phyloP scores from a whole-genome alignment of 176 grass and related monocot genomes.

The Bonia amplexicaulis region DNA sequence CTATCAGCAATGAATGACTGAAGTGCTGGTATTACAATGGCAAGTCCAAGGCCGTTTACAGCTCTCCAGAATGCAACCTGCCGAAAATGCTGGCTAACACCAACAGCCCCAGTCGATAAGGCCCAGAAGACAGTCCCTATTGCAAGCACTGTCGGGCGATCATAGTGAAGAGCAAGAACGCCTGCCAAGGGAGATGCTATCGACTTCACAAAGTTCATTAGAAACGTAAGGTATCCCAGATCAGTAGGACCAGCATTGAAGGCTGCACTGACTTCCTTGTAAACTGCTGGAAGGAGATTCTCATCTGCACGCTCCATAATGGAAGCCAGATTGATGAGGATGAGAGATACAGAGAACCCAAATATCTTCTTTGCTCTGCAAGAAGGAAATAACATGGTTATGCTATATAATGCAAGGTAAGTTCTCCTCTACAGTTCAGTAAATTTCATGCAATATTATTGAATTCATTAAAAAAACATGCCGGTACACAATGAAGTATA shows the following conservation, averaged over 20 bases:
- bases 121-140: conserved; percentile 83
- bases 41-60: conserved; percentile 84
- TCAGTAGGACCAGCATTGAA: conserved; percentile 87
- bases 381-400: conserved; percentile 26
- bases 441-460: too few relatives aligned
- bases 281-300: conserved; percentile 89
- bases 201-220: conserved; percentile 88
- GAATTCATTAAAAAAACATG: too few relatives aligned
- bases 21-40: conserved; percentile 89
- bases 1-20: conserved; percentile 97
- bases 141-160: conserved; percentile 71
- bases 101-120: conserved; percentile 76
- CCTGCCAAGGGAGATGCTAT: conserved; percentile 79
- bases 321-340: conserved; percentile 89
- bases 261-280: conserved; percentile 90
- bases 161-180: conserved; percentile 74
- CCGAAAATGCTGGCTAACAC: conserved; percentile 62
- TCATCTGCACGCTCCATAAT: conserved; percentile 93
- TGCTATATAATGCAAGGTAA: neutral
- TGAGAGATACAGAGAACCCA: conserved; percentile 87
- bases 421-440: too few relatives aligned
- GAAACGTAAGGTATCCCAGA: conserved; percentile 87
- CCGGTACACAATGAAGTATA: neutral
- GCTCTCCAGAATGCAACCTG: conserved; percentile 88
- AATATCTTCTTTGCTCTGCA: conserved; percentile 79